Evolutionary conservation across 78 protist species (phyloP), one percentile per base, ranked within the genome.

Genomic region (Emiliania huxleyi): DNA sequence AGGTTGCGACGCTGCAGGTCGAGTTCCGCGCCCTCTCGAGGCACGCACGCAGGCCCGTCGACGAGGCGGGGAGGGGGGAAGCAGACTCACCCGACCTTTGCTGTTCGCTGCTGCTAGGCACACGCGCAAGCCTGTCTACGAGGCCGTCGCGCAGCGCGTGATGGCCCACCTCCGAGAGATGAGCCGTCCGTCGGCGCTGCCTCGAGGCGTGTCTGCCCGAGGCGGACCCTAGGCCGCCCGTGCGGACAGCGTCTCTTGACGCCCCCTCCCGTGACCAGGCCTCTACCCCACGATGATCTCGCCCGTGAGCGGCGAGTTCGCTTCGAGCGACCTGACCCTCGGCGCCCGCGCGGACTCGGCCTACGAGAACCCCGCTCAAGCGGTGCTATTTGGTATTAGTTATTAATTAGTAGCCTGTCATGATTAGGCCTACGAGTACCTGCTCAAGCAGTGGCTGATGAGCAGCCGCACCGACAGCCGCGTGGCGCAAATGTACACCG

Each of bases 331-430:
- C 26, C 26, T 37, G 40, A 42, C 94, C 19, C 84, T 93, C 71
- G 95, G 95, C 45, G 92, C 93, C 26, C 35, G 92, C 56, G 98
- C 96, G 62, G 99, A 98, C 91, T 96, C 97, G 5, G 94, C 75
- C 91, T 98, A 97, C 94, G 99, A 98, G 93, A 96, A 96, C 75
- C 93, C n/a, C n/a, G n/a, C n/a, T n/a, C n/a, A n/a, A n/a, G n/a
- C n/a, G n/a, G n/a, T n/a, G n/a, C n/a, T n/a, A n/a, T n/a, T n/a
- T n/a, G n/a, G n/a, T n/a, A n/a, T n/a, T n/a, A n/a, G n/a, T n/a
- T n/a, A n/a, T n/a, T n/a, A n/a, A n/a, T n/a, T n/a, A n/a, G n/a
- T n/a, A n/a, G n/a, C n/a, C n/a, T n/a, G n/a, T n/a, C n/a, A n/a
- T n/a, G 99, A 98, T 87, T 96, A 97, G 2, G 94, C 71, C 91